A percentile compares a stretch with the other conserved stretches of the same genome.
phyloP scores from a whole-genome alignment of 2,329 filamentous ascomycete species.

The Orbilia ellipsospora region DNA sequence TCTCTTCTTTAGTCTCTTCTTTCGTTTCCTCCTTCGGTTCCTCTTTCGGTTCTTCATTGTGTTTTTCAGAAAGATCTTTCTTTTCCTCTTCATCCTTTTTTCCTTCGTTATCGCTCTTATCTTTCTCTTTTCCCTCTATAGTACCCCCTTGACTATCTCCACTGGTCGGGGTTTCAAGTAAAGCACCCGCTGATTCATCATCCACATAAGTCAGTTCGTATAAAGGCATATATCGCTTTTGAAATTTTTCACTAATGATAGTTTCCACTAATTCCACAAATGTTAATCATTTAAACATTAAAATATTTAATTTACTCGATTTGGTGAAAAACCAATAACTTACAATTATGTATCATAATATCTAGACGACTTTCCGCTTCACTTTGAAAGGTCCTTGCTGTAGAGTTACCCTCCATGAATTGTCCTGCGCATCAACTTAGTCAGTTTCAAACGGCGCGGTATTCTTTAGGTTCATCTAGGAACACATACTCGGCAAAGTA shows the following conservation, averaged over 20 bases:
- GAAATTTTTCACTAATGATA: neutral
- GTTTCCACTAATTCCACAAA: neutral
- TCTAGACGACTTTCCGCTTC: conserved; percentile 13
- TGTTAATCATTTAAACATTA: too few relatives aligned
- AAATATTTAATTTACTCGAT: neutral
- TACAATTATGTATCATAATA: conserved; percentile 26
- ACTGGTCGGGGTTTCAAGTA: too few relatives aligned
- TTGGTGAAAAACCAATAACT: neutral
- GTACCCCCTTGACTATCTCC: neutral
- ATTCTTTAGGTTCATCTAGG: too few relatives aligned
- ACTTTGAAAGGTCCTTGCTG: conserved; percentile 12
- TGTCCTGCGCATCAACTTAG: too few relatives aligned
- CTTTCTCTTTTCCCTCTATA: neutral
- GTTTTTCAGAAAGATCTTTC: too few relatives aligned
- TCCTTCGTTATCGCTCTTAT: neutral
- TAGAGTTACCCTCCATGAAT: conserved; percentile 22
- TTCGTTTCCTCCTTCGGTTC: too few relatives aligned
- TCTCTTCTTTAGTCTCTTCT: too few relatives aligned
- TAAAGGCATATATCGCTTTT: neutral
- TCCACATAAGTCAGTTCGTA: neutral
- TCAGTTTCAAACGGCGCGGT: too few relatives aligned
- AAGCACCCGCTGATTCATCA: neutral
- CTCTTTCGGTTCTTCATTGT: too few relatives aligned
- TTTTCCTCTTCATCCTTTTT: neutral
- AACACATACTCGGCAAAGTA: conserved; percentile 29